Evolutionary conservation across 2,329 filamentous ascomycete genomes (phyloP), one percentile per base, ranked within the genome.

Genomic region (Alternaria infectoria): DNA sequence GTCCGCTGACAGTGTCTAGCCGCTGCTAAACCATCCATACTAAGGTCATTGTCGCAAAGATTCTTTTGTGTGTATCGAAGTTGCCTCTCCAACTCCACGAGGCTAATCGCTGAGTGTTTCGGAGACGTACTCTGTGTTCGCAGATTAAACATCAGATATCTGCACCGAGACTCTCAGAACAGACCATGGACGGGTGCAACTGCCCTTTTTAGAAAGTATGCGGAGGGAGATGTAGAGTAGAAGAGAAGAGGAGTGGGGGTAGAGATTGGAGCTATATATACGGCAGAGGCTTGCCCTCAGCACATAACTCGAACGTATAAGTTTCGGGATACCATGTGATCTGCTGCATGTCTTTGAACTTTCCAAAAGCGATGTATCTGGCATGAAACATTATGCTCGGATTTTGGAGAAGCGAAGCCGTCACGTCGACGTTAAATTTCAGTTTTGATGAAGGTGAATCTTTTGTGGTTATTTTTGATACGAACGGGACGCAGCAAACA

Each of bases 371-470:
- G n/a, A 11, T 17, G 32, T 11, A 40, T 40, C 9, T 17, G n/a
- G 36, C n/a, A 40, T 40, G 15, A 17, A 40, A 17, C n/a, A 40
- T 40, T 1, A 17, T 40, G 36, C 36, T 40, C n/a, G 36, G 36
- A 11, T 17, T 40, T 40, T 40, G 4, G 36, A 40, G 36, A 40
- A 40, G n/a, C 2, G n/a, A 40, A 10, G 15, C 9, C 36, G 36
- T 17, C 36, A 40, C 11, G n/a, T 40, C 8, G 10, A 0, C 9
- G 2, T 11, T n/a, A 11, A 6, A 0, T 17, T 9, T 9, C 0
- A 40, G n/a, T 40, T 40, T 17, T 3, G 9, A 11, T 11, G 6
- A 40, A 40, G 3, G n/a, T 4, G 36, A 17, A 3, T 40, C 2
- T 6, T 11, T 11, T 1, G 9, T 11, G 36, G 3, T 17, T 17